These are phyloP conservation scores for Talaromyces ruber DNA, from an alignment of 495 filamentous ascomycete genomes.

Conservation along the genomic window DNA sequence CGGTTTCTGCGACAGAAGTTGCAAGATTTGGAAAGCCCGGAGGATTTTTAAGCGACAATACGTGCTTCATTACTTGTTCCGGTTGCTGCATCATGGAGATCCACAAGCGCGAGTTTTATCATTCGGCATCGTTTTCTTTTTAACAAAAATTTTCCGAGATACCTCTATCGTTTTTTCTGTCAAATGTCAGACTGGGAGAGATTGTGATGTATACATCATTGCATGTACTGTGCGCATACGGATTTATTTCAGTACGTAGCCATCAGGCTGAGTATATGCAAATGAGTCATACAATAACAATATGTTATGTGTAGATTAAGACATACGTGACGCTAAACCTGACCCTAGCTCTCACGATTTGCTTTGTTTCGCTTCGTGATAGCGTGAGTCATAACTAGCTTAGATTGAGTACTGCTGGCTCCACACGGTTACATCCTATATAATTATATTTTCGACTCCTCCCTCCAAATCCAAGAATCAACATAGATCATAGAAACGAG, in stretches of 20 bases:
- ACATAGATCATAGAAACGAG: background rate
- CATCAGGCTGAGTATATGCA: background rate
- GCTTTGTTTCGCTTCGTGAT: background rate
- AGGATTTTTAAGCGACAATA: conserved; percentile 27
- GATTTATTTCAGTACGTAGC: background rate
- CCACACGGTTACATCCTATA: background rate
- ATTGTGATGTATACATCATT: background rate
- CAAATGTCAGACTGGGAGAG: background rate
- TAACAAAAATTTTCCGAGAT: background rate
- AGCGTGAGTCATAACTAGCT: background rate
- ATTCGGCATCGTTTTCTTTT: background rate
- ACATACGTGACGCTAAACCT: background rate
- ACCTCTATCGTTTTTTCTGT: background rate
- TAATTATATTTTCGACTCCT: background rate
- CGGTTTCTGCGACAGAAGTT: conserved; percentile 34
- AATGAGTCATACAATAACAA: background rate
- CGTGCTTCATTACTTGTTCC: background rate
- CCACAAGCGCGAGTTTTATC: background rate
- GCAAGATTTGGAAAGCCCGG: conserved; percentile 34
- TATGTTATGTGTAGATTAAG: background rate
- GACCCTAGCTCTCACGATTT: background rate
- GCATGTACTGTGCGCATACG: background rate
- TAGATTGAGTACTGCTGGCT: background rate
- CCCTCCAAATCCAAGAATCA: background rate
- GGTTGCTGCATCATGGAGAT: background rate